A percentile compares a stretch with the other conserved stretches of the same genome.
These are phyloP conservation scores for Cyberlindnera veronae DNA, from an alignment of 805 yeast species.

Conservation along the genomic window DNA sequence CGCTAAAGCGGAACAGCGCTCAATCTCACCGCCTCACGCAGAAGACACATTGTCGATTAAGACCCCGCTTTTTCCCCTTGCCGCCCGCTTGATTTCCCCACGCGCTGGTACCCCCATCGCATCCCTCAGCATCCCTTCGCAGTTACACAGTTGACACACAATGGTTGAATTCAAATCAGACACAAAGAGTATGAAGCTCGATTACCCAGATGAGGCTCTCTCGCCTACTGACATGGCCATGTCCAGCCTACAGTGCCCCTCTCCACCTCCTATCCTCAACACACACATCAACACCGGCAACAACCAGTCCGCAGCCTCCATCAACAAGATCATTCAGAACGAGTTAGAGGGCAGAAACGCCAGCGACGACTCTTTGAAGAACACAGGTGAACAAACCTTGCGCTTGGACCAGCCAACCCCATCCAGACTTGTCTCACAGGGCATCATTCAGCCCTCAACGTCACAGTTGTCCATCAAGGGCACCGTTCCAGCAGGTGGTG, in stretches of 20 bases:
- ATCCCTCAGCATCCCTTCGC: neutral
- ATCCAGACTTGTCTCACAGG: constrained; percentile 1
- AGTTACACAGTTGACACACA: neutral
- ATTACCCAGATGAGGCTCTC: constrained; percentile 1
- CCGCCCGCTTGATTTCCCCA: no score
- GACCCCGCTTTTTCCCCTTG: no score
- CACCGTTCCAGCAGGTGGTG: constrained; percentile 47
- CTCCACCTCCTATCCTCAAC: constrained; percentile 67
- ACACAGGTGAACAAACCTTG: constrained; percentile 1
- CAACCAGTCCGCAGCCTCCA: constrained; percentile 24
- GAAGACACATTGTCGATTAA: neutral
- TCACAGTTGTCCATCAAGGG: constrained; percentile 20
- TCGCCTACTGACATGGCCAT: constrained; percentile 56
- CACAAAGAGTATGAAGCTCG: neutral
- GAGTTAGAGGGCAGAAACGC: constrained; percentile 13
- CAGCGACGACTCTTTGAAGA: neutral
- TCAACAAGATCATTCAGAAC: constrained; percentile 22
- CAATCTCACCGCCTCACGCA: neutral
- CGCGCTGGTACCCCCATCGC: no score
- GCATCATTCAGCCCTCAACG: constrained; percentile 2
- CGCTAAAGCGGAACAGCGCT: no score
- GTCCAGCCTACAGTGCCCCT: constrained; percentile 59
- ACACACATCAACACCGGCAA: constrained; percentile 27
- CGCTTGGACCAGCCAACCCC: constrained; percentile 15
- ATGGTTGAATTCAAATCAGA: neutral